Conservation (phyloP, 352 stramenopile genomes). For the Stramenopiles sp. region DNA sequence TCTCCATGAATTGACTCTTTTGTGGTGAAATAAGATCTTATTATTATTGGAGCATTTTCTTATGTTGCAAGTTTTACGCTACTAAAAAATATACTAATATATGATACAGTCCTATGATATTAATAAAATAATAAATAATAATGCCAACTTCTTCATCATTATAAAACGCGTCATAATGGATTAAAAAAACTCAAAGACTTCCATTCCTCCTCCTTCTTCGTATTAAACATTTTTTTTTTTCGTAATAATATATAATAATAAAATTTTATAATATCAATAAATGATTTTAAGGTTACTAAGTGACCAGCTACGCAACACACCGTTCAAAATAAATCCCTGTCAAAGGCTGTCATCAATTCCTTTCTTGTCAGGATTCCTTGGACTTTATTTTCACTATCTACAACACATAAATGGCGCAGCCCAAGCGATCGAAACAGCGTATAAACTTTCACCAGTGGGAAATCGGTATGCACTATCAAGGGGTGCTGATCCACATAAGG, state of each 20-base stretch:
- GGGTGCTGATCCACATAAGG: constrained; percentile 92
- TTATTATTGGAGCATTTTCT: not conserved
- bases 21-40: not conserved
- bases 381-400: constrained; percentile 73
- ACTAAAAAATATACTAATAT: not conserved
- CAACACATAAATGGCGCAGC: constrained; percentile 76
- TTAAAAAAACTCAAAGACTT: not conserved
- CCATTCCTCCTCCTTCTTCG: too few relatives aligned
- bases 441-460: constrained; percentile 81
- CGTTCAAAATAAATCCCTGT: not conserved
- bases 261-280: too few relatives aligned
- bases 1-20: not conserved
- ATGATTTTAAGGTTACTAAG: too few relatives aligned
- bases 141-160: too few relatives aligned
- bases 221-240: too few relatives aligned
- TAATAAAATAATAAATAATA: too few relatives aligned
- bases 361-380: constrained; percentile 56
- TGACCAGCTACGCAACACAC: not conserved
- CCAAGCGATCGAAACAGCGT: constrained; percentile 85
- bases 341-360: constrained; percentile 30
- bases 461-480: constrained; percentile 81
- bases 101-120: too few relatives aligned
- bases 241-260: too few relatives aligned
- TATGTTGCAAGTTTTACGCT: not conserved
- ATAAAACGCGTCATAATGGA: too few relatives aligned